Evolutionary conservation across 805 yeast genomes (phyloP).

Genomic region (Pichia cephalocereana): DNA sequence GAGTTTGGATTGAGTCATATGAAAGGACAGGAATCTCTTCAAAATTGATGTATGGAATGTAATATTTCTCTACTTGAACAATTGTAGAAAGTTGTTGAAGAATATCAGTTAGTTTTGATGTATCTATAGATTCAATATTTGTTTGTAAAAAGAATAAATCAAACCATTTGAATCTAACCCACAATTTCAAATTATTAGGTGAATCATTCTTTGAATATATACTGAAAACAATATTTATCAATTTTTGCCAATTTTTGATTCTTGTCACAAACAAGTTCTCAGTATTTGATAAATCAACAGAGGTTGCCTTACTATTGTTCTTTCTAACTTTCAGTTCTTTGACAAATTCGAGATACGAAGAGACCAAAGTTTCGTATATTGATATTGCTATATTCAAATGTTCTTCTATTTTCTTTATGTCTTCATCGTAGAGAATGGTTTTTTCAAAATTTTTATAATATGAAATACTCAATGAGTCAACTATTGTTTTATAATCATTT

Average conservation of each 20-base stretch:
- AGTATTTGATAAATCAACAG: slow-evolving; percentile 27
- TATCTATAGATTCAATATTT: slow-evolving; percentile 19
- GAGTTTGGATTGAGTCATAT: slow-evolving; percentile 40
- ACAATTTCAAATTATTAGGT: slow-evolving; percentile 5
- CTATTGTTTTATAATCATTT: slow-evolving; percentile 13
- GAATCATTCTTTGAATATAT: background rate
- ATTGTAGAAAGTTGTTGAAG: slow-evolving; percentile 20
- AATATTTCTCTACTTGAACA: slow-evolving; percentile 15
- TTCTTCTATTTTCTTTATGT: background rate
- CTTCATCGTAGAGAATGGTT: slow-evolving; percentile 1
- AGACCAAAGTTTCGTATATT: slow-evolving; percentile 36
- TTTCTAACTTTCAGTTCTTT: slow-evolving; percentile 19
- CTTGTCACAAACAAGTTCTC: slow-evolving; percentile 33
- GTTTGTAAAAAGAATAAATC: slow-evolving; percentile 34
- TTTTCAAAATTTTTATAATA: slow-evolving; percentile 13
- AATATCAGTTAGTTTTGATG: slow-evolving; percentile 26
- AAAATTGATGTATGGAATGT: slow-evolving; percentile 48
- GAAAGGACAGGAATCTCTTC: slow-evolving; percentile 50
- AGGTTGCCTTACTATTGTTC: slow-evolving; percentile 9
- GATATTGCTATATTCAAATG: slow-evolving; percentile 24
- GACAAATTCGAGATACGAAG: slow-evolving; percentile 29
- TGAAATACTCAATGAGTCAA: slow-evolving; percentile 22
- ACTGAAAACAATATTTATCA: background rate
- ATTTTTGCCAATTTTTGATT: slow-evolving; percentile 38
- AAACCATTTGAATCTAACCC: slow-evolving; percentile 41